A percentile compares a stretch with the other conserved stretches of the same genome.
Conservation (phyloP, 2,329 filamentous ascomycete species). For the Endoconidiophora laricicola region DNA sequence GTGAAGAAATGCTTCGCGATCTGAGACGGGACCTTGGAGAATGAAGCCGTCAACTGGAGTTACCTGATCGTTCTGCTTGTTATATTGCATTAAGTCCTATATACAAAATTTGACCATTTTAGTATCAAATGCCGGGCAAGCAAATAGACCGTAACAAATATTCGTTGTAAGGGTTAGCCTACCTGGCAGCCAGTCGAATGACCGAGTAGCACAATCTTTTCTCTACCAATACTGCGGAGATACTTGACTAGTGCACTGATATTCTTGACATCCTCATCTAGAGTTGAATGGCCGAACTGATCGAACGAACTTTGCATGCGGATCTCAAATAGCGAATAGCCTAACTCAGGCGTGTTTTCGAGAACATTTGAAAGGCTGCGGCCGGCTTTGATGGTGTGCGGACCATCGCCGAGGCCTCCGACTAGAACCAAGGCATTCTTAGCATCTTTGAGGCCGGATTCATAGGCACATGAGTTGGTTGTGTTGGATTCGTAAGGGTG, state of each 20-base stretch:
- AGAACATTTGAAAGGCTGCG: constrained; percentile 29
- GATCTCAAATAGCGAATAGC: constrained; percentile 40
- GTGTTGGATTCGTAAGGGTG: constrained; percentile 29
- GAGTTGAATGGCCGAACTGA: constrained; percentile 33
- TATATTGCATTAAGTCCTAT: constrained; percentile 41
- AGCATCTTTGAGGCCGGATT: constrained; percentile 25
- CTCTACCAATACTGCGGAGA: constrained; percentile 31
- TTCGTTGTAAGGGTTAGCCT: constrained; percentile 7
- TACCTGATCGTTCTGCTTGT: constrained; percentile 24
- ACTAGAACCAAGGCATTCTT: constrained; percentile 51
- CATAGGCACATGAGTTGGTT: constrained; percentile 29
- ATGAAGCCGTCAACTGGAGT: constrained; percentile 57
- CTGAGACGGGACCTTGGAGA: constrained; percentile 64
- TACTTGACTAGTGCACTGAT: constrained; percentile 36
- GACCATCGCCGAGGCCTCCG: constrained; percentile 53
- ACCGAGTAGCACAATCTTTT: constrained; percentile 38
- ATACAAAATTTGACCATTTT: not conserved
- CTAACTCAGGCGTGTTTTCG: constrained; percentile 21
- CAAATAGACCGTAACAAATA: no score
- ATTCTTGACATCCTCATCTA: constrained; percentile 36
- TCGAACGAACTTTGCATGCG: constrained; percentile 37
- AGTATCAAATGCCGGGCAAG: no score
- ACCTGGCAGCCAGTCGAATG: constrained; percentile 44
- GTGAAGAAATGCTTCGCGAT: constrained; percentile 46
- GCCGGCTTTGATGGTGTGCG: constrained; percentile 45